Conservation (phyloP, 371 early-diverging fungal genomes). For the Apophysomyces elegans region DNA sequence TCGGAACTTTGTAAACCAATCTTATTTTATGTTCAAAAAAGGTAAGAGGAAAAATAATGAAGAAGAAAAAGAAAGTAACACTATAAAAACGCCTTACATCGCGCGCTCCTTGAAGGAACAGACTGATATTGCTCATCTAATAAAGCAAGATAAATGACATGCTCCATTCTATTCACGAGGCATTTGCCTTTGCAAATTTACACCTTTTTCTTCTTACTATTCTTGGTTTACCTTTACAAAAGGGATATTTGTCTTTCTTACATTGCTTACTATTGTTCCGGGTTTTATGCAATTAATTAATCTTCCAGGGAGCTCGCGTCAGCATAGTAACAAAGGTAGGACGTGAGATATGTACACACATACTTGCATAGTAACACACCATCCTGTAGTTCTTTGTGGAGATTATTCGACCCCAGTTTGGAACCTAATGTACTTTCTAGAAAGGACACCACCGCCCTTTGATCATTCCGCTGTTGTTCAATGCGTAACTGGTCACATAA, state of each 20-base stretch:
- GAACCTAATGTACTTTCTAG: constrained; percentile 29
- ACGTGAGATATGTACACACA: constrained; percentile 12
- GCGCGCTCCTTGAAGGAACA: constrained; percentile 65
- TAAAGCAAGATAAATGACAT: not conserved
- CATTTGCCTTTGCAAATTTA: too few species aligned
- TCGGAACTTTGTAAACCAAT: constrained; percentile 76
- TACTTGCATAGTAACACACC: constrained; percentile 78
- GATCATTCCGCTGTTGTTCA: constrained; percentile 29
- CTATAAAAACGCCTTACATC: constrained; percentile 32
- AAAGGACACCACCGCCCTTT: constrained; percentile 33
- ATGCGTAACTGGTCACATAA: constrained; percentile 25
- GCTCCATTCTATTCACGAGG: constrained; percentile 10
- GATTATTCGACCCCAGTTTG: constrained; percentile 30
- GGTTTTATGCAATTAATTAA: constrained; percentile 73
- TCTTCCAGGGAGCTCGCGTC: constrained; percentile 29
- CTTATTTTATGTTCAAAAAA: constrained; percentile 20
- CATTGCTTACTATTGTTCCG: constrained; percentile 65
- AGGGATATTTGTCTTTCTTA: constrained; percentile 57
- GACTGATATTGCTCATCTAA: constrained; percentile 84
- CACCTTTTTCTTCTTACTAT: not conserved
- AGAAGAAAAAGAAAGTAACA: constrained; percentile 4
- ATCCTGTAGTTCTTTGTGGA: constrained; percentile 48
- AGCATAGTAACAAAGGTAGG: not conserved
- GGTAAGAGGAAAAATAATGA: constrained; percentile 7
- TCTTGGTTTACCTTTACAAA: constrained; percentile 64